These are phyloP conservation scores for Tetradesmus lagerheimii DNA, from an alignment of 139 green algal genomes.

Conservation along the genomic window DNA sequence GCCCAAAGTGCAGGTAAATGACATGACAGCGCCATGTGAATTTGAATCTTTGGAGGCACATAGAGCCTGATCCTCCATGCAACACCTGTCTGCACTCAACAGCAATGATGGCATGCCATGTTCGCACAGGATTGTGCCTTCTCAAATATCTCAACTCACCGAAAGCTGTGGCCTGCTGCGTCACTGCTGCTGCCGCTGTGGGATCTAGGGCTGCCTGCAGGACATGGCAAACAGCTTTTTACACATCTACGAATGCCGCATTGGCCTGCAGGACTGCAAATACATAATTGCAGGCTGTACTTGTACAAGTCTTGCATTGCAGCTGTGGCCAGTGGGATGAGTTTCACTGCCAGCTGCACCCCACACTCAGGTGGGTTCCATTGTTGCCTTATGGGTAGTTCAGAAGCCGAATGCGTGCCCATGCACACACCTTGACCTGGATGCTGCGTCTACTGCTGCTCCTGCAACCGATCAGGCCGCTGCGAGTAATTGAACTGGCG, in stretches of 20 bases:
- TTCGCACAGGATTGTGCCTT: no score
- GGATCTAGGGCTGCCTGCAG: constrained; percentile 18
- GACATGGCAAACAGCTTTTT: no score
- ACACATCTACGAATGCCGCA: no score
- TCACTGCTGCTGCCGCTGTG: constrained; percentile 38
- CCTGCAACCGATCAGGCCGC: not conserved
- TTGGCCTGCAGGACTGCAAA: no score
- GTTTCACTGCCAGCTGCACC: not conserved
- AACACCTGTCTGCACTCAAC: no score
- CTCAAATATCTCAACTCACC: not conserved
- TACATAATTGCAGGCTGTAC: not conserved
- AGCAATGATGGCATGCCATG: no score
- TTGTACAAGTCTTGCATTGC: not conserved
- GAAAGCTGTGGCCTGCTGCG: constrained; percentile 48
- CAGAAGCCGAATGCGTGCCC: not conserved
- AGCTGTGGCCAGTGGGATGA: not conserved
- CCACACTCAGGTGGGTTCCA: no score
- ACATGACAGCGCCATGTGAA: no score
- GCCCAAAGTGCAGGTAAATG: no score
- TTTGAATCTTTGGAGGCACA: no score
- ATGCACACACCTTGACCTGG: constrained; percentile 16
- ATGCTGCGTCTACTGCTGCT: constrained; percentile 20
- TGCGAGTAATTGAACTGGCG: not conserved
- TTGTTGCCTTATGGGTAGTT: not conserved
- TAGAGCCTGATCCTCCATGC: no score